These are phyloP conservation scores for Phytophthora ramorum DNA, from an alignment of 352 stramenopile genomes.

Conservation along the genomic window DNA sequence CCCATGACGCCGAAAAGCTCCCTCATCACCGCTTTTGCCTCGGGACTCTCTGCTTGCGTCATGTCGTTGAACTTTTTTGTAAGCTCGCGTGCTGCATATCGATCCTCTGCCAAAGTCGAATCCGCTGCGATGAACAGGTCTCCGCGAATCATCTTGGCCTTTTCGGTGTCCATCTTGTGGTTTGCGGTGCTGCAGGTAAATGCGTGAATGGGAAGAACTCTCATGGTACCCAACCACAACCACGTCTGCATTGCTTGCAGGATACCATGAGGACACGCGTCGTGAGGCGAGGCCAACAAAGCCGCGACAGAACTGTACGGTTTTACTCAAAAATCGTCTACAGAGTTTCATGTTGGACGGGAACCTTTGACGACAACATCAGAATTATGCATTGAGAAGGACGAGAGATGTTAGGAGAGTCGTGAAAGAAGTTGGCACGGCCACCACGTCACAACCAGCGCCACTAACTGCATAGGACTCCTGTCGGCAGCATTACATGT, in stretches of 20 bases:
- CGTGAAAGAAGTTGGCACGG: too few relatives aligned
- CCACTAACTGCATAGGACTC: too few relatives aligned
- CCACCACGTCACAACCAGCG: too few relatives aligned
- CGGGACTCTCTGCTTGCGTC: constrained; percentile 26
- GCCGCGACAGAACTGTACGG: not conserved
- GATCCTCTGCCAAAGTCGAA: constrained; percentile 41
- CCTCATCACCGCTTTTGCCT: constrained; percentile 26
- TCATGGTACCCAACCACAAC: not conserved
- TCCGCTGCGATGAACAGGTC: constrained; percentile 52
- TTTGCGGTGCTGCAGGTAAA: not conserved
- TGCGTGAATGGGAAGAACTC: not conserved
- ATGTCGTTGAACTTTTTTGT: constrained; percentile 49
- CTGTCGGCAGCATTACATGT: too few relatives aligned
- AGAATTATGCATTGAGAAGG: too few relatives aligned
- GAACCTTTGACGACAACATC: too few relatives aligned
- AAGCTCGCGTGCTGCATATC: constrained; percentile 32
- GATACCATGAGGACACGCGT: not conserved
- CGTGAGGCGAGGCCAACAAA: not conserved
- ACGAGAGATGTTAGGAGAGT: too few relatives aligned
- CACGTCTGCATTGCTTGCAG: not conserved
- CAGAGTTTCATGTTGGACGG: too few relatives aligned
- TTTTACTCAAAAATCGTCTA: too few relatives aligned
- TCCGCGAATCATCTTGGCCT: constrained; percentile 60
- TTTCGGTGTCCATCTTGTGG: constrained; percentile 41
- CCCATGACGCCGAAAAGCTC: constrained; percentile 50